phyloP scores from a whole-genome alignment of 495 filamentous ascomycete species.

The Sporormia fimetaria region DNA sequence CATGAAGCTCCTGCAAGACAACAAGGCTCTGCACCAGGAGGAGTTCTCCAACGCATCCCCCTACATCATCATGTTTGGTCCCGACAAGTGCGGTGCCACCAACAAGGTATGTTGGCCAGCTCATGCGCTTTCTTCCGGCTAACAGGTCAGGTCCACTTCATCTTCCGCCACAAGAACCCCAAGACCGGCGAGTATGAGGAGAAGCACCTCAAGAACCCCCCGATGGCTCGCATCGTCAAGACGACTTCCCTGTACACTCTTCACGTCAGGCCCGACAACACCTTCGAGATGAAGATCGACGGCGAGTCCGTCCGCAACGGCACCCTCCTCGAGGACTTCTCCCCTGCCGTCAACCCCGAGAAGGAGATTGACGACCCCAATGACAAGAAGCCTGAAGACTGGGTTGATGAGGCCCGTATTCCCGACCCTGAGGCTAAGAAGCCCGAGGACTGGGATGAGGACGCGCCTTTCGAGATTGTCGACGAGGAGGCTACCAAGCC shows the following conservation, averaged over 20 bases:
- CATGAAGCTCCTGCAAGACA: constrained; percentile 97
- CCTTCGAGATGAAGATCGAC: constrained; percentile 81
- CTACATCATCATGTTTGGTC: constrained; percentile 99
- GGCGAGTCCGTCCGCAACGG: constrained; percentile 76
- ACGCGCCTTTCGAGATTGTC: constrained; percentile 87
- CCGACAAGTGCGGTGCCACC: constrained; percentile 97
- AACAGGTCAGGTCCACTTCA: constrained; percentile 72
- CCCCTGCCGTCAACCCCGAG: constrained; percentile 81
- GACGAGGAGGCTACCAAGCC: constrained; percentile 88
- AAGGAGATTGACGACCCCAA: constrained; percentile 96
- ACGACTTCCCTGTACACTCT: constrained; percentile 89
- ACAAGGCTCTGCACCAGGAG: constrained; percentile 88
- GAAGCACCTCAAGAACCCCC: constrained; percentile 87
- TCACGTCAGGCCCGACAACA: constrained; percentile 91
- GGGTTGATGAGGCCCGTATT: constrained; percentile 89
- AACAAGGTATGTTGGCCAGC: constrained; percentile 63
- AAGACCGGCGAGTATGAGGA: constrained; percentile 99
- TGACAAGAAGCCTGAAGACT: constrained; percentile 88
- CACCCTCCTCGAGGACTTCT: constrained; percentile 89
- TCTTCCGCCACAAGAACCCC: constrained; percentile 99
- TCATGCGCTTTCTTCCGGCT: neutral
- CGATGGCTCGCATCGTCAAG: constrained; percentile 79
- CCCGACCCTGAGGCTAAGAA: constrained; percentile 88
- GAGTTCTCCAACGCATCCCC: constrained; percentile 97
- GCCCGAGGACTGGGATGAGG: constrained; percentile 98